Conservation (phyloP, 2,329 filamentous ascomycete species). For the Calonectria pseudoreteaudii region DNA sequence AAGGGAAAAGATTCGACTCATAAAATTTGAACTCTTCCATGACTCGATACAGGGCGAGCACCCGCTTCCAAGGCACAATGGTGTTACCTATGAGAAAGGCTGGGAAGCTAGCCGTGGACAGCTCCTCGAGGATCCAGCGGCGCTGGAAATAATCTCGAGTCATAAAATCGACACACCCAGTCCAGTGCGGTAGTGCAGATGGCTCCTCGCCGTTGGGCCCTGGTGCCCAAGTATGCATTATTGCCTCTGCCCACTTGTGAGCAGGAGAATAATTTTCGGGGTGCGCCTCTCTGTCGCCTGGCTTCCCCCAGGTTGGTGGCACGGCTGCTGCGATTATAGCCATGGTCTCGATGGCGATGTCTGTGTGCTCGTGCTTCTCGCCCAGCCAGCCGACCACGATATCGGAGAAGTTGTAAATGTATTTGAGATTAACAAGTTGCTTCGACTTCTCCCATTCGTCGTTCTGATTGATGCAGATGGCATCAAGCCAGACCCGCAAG, state of each 20-base stretch:
- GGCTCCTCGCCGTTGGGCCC: constrained; percentile 37
- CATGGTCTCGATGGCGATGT: constrained; percentile 41
- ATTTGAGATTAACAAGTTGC: constrained; percentile 44
- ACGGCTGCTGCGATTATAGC: constrained; percentile 46
- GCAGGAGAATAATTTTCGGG: constrained; percentile 50
- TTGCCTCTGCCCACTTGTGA: constrained; percentile 45
- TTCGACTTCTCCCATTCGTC: constrained; percentile 44
- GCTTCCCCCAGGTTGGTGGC: constrained; percentile 47
- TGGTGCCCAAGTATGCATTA: constrained; percentile 39
- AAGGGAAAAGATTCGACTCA: constrained; percentile 45
- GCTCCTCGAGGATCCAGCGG: constrained; percentile 52
- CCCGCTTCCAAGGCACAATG: constrained; percentile 51
- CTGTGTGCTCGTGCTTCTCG: constrained; percentile 43
- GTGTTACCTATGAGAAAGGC: constrained; percentile 48
- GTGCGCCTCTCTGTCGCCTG: constrained; percentile 46
- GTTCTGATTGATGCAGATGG: constrained; percentile 45
- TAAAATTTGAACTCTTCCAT: constrained; percentile 52
- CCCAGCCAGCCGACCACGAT: constrained; percentile 50
- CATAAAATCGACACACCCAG: constrained; percentile 44
- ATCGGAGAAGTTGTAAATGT: constrained; percentile 45
- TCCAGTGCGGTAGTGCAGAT: constrained; percentile 37
- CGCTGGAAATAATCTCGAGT: constrained; percentile 49
- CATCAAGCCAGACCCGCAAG: constrained; percentile 48
- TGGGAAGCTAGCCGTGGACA: constrained; percentile 48
- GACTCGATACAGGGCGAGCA: constrained; percentile 48